phyloP scores from a whole-genome alignment of 2,329 filamentous ascomycete genomes.

The Penicillium olsonii region DNA sequence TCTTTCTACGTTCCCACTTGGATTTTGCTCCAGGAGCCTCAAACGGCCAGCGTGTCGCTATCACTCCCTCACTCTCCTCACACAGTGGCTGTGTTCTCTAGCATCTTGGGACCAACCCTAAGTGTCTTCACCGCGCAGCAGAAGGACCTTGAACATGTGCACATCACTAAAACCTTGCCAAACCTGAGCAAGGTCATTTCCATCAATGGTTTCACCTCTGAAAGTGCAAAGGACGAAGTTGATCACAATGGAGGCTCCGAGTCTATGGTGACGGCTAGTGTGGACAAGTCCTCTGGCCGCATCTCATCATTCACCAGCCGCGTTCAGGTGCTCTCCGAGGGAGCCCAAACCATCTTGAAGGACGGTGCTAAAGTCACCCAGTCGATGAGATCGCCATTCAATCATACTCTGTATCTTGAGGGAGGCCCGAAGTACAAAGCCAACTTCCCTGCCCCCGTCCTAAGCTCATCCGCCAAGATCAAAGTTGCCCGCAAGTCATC shows the following conservation, averaged over 20 bases:
- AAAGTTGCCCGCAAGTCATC: background rate
- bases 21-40: background rate
- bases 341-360: background rate
- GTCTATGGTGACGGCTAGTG: background rate
- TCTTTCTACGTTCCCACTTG: background rate
- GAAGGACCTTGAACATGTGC: constrained; percentile 12
- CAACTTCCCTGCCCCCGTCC: background rate
- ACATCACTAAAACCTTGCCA: background rate
- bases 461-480: background rate
- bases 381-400: background rate
- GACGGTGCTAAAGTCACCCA: background rate
- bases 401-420: background rate
- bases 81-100: background rate
- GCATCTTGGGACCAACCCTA: background rate
- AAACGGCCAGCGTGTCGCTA: background rate
- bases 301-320: background rate
- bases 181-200: background rate
- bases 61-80: background rate
- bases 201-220: background rate
- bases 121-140: constrained; percentile 7
- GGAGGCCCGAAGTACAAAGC: background rate
- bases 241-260: background rate
- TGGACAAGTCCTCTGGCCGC: background rate
- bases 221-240: background rate
- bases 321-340: background rate